These are phyloP conservation scores for Parastagonospora avenae DNA, from an alignment of 2,329 filamentous ascomycete genomes.

Conservation along the genomic window DNA sequence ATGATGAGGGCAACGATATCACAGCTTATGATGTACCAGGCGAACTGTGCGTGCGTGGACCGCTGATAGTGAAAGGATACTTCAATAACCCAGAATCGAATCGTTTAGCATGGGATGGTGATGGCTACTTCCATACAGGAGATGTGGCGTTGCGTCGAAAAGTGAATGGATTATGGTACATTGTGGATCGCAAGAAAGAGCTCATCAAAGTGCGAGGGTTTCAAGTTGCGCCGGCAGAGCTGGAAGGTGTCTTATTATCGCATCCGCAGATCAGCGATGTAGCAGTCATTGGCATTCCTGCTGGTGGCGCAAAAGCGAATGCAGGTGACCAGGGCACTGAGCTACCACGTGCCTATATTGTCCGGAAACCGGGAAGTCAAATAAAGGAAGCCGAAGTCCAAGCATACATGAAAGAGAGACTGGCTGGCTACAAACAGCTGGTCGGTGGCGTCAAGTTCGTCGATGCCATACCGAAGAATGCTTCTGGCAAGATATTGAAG, in stretches of 20 bases:
- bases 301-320: slow-evolving; percentile 27
- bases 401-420: slow-evolving; percentile 27
- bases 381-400: slow-evolving; percentile 30
- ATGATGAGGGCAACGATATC: slow-evolving; percentile 62
- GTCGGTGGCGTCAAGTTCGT: slow-evolving; percentile 37
- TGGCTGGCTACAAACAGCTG: slow-evolving; percentile 48
- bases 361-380: slow-evolving; percentile 37
- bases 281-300: slow-evolving; percentile 49
- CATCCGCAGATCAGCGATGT: slow-evolving; percentile 41
- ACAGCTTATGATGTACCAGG: slow-evolving; percentile 55
- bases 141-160: slow-evolving; percentile 58
- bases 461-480: slow-evolving; percentile 38
- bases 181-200: slow-evolving; percentile 58
- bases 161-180: slow-evolving; percentile 58
- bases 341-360: slow-evolving; percentile 54
- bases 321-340: slow-evolving; percentile 48
- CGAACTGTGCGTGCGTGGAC: slow-evolving; percentile 61
- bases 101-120: slow-evolving; percentile 53
- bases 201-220: slow-evolving; percentile 47
- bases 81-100: slow-evolving; percentile 59
- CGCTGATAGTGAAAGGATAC: slow-evolving; percentile 60
- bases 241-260: slow-evolving; percentile 46
- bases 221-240: slow-evolving; percentile 45
- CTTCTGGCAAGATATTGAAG: slow-evolving; percentile 43
- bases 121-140: slow-evolving; percentile 62